Conservation (phyloP, 2,329 filamentous ascomycete genomes). For the Aspergillus sp. region DNA sequence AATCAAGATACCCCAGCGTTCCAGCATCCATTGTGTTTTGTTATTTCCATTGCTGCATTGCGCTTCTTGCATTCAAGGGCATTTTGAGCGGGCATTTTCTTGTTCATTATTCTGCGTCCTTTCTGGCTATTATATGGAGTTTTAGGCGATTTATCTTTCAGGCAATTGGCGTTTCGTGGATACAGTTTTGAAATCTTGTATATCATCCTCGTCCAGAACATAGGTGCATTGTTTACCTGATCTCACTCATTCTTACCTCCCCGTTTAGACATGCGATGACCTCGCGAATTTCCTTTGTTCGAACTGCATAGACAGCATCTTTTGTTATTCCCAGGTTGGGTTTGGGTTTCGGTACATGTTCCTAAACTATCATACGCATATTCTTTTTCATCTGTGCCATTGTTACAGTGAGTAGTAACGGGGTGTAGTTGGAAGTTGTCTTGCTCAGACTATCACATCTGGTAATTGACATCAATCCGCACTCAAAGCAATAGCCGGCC, state of each 20-base stretch:
- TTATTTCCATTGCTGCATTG: neutral
- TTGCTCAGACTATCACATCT: neutral
- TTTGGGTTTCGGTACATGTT: neutral
- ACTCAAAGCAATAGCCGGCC: neutral
- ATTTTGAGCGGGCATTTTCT: neutral
- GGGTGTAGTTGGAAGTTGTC: neutral
- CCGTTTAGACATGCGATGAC: neutral
- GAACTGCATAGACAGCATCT: neutral
- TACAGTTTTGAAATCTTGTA: neutral
- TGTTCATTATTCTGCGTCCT: neutral
- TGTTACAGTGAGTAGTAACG: neutral
- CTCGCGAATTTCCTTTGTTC: slow-evolving; percentile 13
- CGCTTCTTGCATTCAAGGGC: neutral
- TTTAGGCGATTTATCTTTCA: neutral
- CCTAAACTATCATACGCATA: neutral
- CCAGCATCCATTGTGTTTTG: slow-evolving; percentile 18
- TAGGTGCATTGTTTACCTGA: slow-evolving; percentile 1
- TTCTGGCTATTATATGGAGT: neutral
- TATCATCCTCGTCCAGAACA: neutral
- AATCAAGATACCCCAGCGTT: slow-evolving; percentile 32
- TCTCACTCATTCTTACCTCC: neutral
- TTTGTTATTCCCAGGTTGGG: neutral
- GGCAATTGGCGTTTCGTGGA: neutral
- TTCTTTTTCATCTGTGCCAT: neutral
- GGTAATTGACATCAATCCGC: neutral